These are phyloP conservation scores for Dactylis glomerata DNA, from an alignment of 176 grass and related monocot genomes.

Conservation along the genomic window DNA sequence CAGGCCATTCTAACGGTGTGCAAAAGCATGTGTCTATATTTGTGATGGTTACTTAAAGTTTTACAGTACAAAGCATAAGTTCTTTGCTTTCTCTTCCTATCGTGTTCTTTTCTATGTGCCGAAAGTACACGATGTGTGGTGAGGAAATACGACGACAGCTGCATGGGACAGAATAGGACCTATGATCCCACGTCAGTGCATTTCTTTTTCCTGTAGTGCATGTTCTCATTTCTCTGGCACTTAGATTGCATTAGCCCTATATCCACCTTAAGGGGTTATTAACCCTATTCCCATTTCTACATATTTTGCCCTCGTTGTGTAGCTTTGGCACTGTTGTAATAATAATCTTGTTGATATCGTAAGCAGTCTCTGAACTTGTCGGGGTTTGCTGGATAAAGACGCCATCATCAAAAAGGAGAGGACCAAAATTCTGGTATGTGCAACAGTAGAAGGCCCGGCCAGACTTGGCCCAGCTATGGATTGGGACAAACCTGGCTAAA, in stretches of 20 bases:
- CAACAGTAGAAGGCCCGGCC: neutral
- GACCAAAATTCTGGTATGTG: neutral
- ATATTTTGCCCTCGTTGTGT: neutral
- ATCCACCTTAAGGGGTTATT: too few species aligned
- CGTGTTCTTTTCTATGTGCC: neutral
- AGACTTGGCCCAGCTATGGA: neutral
- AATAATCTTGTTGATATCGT: neutral
- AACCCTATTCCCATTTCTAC: too few species aligned
- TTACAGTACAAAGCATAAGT: neutral
- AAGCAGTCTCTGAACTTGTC: neutral
- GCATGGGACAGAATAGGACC: neutral
- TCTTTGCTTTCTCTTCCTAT: neutral
- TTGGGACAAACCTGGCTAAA: neutral
- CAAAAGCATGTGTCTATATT: too few species aligned
- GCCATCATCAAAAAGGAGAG: neutral
- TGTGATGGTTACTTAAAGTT: too few species aligned
- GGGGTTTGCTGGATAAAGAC: neutral
- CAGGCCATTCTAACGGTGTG: too few species aligned
- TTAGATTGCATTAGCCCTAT: neutral
- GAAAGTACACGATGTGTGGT: neutral
- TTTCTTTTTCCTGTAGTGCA: neutral
- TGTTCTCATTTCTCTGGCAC: neutral
- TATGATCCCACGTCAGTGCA: neutral
- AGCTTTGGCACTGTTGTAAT: too few species aligned
- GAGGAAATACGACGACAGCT: neutral